phyloP scores from a whole-genome alignment of 1,139 yeast genomes.

The Debaryomyces nepalensis region DNA sequence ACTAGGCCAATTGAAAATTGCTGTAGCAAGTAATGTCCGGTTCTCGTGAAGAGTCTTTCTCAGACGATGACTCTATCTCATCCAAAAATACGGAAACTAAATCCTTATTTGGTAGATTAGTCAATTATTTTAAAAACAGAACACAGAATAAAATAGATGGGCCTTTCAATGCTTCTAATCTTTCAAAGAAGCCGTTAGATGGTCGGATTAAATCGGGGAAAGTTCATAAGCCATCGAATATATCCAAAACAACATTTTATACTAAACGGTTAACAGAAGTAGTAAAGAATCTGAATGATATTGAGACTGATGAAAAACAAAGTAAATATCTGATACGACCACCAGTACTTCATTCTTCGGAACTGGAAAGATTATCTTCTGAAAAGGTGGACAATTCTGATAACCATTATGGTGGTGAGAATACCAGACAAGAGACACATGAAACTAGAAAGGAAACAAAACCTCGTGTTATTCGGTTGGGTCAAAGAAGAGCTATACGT shows the following conservation, averaged over 20 bases:
- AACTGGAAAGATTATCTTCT: neutral
- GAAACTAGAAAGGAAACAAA: neutral
- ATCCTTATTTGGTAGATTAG: constrained; percentile 1
- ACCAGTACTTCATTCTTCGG: neutral
- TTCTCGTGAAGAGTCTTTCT: neutral
- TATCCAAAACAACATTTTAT: neutral
- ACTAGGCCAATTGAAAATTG: no score
- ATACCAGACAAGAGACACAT: neutral
- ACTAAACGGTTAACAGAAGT: neutral
- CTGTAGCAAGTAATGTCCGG: neutral
- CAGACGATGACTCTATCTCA: neutral
- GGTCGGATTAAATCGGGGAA: neutral
- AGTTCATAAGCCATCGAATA: neutral
- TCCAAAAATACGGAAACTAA: neutral
- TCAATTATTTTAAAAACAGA: neutral
- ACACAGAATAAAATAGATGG: neutral
- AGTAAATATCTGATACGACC: neutral
- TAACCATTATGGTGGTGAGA: neutral
- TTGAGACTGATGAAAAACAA: neutral
- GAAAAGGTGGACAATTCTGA: neutral
- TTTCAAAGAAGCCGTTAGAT: neutral
- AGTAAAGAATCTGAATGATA: neutral
- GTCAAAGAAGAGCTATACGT: constrained; percentile 5
- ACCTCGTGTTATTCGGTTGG: neutral
- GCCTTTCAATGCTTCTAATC: neutral